A percentile compares a stretch with the other conserved stretches of the same genome.
phyloP scores from a whole-genome alignment of 73 alveolate genomes.

The Paramecium biaurelia region DNA sequence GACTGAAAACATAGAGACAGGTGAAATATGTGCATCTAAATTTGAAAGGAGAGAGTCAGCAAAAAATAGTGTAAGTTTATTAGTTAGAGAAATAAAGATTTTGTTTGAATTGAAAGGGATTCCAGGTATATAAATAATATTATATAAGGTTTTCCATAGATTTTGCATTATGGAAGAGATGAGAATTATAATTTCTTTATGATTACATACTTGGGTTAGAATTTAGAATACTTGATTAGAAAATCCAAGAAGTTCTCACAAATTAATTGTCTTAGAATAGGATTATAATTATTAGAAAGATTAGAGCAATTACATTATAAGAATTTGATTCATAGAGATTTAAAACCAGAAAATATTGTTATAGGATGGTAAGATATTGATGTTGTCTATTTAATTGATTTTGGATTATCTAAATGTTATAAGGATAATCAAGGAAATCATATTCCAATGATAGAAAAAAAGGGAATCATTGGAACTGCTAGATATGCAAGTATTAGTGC shows the following conservation, averaged over 20 bases:
- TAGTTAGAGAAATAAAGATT: slow-evolving; percentile 61
- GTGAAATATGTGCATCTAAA: slow-evolving; percentile 61
- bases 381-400: slow-evolving; percentile 81
- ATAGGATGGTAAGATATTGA: slow-evolving; percentile 60
- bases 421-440: slow-evolving; percentile 76
- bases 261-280: background rate
- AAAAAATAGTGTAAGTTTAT: slow-evolving; percentile 34
- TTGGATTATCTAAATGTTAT: slow-evolving; percentile 90
- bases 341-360: slow-evolving; percentile 60
- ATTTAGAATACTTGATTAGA: slow-evolving; percentile 83
- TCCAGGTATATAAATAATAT: background rate
- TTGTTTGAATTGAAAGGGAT: slow-evolving; percentile 49
- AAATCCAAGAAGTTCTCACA: slow-evolving; percentile 52
- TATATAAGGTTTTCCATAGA: slow-evolving; percentile 63
- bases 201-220: slow-evolving; percentile 90
- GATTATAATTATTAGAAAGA: slow-evolving; percentile 52
- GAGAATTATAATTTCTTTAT: slow-evolving; percentile 82
- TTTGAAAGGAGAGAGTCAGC: slow-evolving; percentile 43
- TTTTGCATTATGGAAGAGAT: slow-evolving; percentile 65
- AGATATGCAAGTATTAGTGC: slow-evolving; percentile 76
- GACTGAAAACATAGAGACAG: slow-evolving; percentile 58
- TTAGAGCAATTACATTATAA: slow-evolving; percentile 5
- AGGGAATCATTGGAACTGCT: slow-evolving; percentile 79
- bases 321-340: slow-evolving; percentile 57
- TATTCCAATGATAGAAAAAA: slow-evolving; percentile 69